Percentiles rank a stretch among this genome's conserved stretches.
These are phyloP conservation scores for Pleurotus cornucopiae DNA, from an alignment of 768 basidiomycete species.

Conservation along the genomic window DNA sequence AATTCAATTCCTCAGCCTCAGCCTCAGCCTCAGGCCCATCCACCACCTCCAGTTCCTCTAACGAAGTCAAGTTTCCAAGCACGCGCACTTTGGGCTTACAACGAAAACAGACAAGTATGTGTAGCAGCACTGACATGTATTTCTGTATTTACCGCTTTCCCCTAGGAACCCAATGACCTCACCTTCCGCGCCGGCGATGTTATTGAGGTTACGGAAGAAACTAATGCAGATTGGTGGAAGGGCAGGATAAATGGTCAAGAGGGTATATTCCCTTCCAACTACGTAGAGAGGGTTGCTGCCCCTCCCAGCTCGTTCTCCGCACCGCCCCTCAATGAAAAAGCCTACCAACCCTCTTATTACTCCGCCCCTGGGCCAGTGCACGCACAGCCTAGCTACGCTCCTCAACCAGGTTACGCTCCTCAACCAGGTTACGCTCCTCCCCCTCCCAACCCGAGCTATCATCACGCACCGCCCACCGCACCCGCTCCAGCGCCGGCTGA, in stretches of 20 bases:
- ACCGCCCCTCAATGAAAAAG: background rate
- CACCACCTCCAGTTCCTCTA: slow-evolving; percentile 14
- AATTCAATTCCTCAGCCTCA: slow-evolving; percentile 5
- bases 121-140: background rate
- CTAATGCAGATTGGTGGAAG: slow-evolving; percentile 84
- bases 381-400: slow-evolving; percentile 4
- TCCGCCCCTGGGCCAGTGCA: slow-evolving; percentile 11
- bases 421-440: slow-evolving; percentile 12
- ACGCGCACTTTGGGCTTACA: slow-evolving; percentile 62
- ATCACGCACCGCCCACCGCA: slow-evolving; percentile 15
- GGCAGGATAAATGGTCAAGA: slow-evolving; percentile 51
- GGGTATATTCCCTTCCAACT: slow-evolving; percentile 73
- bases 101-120: slow-evolving; percentile 50
- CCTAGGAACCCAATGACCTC: slow-evolving; percentile 69
- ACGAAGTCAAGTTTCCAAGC: slow-evolving; percentile 32
- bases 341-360: slow-evolving; percentile 8
- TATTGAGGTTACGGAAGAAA: slow-evolving; percentile 70
- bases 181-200: slow-evolving; percentile 70
- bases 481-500: slow-evolving; percentile 24
- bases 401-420: slow-evolving; percentile 5
- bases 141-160: background rate
- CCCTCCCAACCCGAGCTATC: slow-evolving; percentile 18
- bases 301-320: slow-evolving; percentile 6
- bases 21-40: slow-evolving; percentile 10
- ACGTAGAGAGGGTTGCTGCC: slow-evolving; percentile 52